A percentile compares a stretch with the other conserved stretches of the same genome.
These are phyloP conservation scores for Cladosporium sp. DNA, from an alignment of 2,329 filamentous ascomycete genomes.

Conservation along the genomic window DNA sequence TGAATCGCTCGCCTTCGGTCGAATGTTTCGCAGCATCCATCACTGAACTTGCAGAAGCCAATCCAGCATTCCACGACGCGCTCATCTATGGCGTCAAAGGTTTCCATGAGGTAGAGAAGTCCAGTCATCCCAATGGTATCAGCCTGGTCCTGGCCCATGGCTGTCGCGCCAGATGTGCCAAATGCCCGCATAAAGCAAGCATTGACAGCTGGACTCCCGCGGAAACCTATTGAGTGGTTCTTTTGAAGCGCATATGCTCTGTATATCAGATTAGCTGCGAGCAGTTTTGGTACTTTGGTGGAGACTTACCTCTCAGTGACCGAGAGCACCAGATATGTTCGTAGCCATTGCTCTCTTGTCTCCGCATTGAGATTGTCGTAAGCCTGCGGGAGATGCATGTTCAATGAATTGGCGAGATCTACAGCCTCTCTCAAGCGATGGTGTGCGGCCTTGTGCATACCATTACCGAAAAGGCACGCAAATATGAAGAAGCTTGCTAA, in stretches of 20 bases:
- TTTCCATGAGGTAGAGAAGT: slow-evolving; percentile 45
- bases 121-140: slow-evolving; percentile 45
- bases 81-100: slow-evolving; percentile 47
- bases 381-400: slow-evolving; percentile 42
- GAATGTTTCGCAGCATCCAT: slow-evolving; percentile 37
- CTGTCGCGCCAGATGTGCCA: slow-evolving; percentile 36
- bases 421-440: slow-evolving; percentile 33
- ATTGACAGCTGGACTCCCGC: slow-evolving; percentile 42
- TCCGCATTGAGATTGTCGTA: slow-evolving; percentile 41
- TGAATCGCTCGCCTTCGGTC: slow-evolving; percentile 36
- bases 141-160: slow-evolving; percentile 46
- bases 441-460: slow-evolving; percentile 31
- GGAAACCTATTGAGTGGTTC: slow-evolving; percentile 45
- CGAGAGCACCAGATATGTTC: slow-evolving; percentile 39
- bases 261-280: not conserved
- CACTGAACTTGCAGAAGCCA: slow-evolving; percentile 37
- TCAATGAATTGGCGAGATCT: slow-evolving; percentile 44
- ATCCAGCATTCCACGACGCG: slow-evolving; percentile 48
- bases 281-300: not conserved
- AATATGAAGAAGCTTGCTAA: slow-evolving; percentile 36
- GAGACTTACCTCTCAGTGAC: slow-evolving; percentile 29
- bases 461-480: slow-evolving; percentile 32
- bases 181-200: slow-evolving; percentile 45
- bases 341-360: slow-evolving; percentile 42
- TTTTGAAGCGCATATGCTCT: slow-evolving; percentile 47